Percentiles rank a stretch among this genome's conserved stretches.
These are phyloP conservation scores for Kodamaea sp. DNA, from an alignment of 1,139 yeast species.

Conservation along the genomic window DNA sequence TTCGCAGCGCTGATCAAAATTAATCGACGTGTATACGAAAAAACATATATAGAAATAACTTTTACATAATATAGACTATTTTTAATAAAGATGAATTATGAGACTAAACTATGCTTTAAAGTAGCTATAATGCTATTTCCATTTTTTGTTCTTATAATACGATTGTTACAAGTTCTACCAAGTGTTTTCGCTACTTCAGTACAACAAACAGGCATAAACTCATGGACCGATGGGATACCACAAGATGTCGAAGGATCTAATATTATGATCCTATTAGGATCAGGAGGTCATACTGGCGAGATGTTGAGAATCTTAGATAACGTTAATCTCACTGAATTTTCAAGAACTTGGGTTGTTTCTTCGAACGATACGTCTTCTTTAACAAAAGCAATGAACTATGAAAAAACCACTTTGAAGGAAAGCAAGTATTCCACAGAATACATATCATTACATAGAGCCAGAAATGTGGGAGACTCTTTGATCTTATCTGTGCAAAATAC, in stretches of 20 bases:
- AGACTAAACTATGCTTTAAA: slow-evolving; percentile 21
- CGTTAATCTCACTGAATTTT: slow-evolving; percentile 22
- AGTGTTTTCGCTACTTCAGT: slow-evolving; percentile 13
- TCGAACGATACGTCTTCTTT: slow-evolving; percentile 61
- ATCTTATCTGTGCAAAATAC: slow-evolving; percentile 54
- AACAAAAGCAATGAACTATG: slow-evolving; percentile 45
- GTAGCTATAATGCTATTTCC: slow-evolving; percentile 25
- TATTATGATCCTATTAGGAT: slow-evolving; percentile 63
- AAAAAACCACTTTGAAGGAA: slow-evolving; percentile 17
- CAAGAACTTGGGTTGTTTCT: slow-evolving; percentile 45
- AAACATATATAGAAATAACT: background rate
- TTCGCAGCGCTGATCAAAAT: background rate
- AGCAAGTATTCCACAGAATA: slow-evolving; percentile 21
- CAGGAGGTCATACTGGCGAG: slow-evolving; percentile 96
- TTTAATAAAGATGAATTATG: slow-evolving; percentile 23
- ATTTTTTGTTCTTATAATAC: slow-evolving; percentile 19
- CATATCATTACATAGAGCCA: slow-evolving; percentile 61
- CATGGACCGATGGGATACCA: slow-evolving; percentile 7
- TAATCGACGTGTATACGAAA: background rate
- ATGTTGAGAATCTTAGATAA: slow-evolving; percentile 65
- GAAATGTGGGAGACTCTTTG: slow-evolving; percentile 68
- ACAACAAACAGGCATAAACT: background rate
- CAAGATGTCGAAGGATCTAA: slow-evolving; percentile 18
- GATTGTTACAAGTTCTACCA: slow-evolving; percentile 32
- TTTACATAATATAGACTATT: background rate